Base-by-base conservation (phyloP, 1,284 basidiomycete species). In the Boletellus deceptivus region DNA sequence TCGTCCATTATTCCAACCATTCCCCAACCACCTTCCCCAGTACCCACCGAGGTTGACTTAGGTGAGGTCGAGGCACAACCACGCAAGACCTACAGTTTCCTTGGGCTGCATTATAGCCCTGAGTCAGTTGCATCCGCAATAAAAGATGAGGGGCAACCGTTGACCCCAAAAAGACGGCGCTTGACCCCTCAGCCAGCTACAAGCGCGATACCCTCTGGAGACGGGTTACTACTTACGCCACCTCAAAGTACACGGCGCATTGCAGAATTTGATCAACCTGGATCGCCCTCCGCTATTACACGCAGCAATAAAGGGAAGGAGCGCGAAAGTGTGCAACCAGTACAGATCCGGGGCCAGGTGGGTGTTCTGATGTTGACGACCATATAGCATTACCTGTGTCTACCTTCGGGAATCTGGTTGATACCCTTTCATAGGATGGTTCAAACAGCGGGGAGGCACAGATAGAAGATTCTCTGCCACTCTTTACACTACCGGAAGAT, bases 21-120 rank as follows among this genome's bases (percentile, higher is more conserved):
- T 48, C 36, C 53, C 38, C 62, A 64, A 13, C 63, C 65, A 38
- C 59, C 62, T 45, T 63, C 62, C 6, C 62, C 62, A 16, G 57
- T 58, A 18, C 57, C 59, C 5, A 68, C 62, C 1, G 65, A 63
- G 43, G 22, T 58, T 13, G 62, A 63, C 4, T 40, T 40, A 7
- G 31, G 24, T 18, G 61, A 65, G 22, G 46, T 14, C 16, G 59
- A 68, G 39, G 42, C 24, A 34, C 52, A 35, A 29, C 52, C 52
- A 41, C 52, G n/a, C 35, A 62, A 39, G 36, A 49, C 44, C 2
- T 55, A 47, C n/a, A 67, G 65, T 44, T 63, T 68, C 41, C 65
- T 63, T 7, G 62, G 62, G 22, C 48, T 63, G 25, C 7, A 48
- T 11, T 13, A 49, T 29, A 53, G 51, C 36, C 65, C 61, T 0